Evolutionary conservation across 169 alveolate species (phyloP).

Genomic region (Cryptosporidium parvum): DNA sequence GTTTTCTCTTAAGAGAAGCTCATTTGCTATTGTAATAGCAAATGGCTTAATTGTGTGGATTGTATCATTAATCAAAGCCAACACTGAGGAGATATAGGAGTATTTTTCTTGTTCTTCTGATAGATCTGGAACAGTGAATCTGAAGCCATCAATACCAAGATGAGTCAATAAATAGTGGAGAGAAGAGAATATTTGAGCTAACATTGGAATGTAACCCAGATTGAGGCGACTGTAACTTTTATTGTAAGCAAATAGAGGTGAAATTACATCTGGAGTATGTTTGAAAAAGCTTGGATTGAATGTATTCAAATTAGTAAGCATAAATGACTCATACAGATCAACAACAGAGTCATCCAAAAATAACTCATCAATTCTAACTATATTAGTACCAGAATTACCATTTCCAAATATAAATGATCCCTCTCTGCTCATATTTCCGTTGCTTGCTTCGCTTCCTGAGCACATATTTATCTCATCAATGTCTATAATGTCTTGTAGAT

Average conservation of each 20-base stretch:
- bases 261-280: conserved; percentile 61
- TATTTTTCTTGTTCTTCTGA: conserved; percentile 55
- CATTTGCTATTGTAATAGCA: conserved; percentile 61
- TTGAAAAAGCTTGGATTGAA: conserved; percentile 59
- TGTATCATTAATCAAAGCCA: conserved; percentile 44
- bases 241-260: conserved; percentile 30
- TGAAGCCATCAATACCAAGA: conserved; percentile 61
- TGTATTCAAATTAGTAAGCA: conserved; percentile 46
- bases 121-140: conserved; percentile 41
- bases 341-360: conserved; percentile 53
- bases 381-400: not conserved
- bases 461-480: not conserved
- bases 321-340: conserved; percentile 57
- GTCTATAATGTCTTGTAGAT: conserved; percentile 7
- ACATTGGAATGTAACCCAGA: conserved; percentile 64
- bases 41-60: conserved; percentile 65
- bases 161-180: conserved; percentile 53
- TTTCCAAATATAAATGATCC: not conserved
- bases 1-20: conserved; percentile 29
- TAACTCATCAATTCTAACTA: conserved; percentile 9
- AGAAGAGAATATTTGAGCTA: conserved; percentile 40
- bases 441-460: not conserved
- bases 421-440: not conserved
- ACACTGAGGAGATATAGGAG: conserved; percentile 13
- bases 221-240: conserved; percentile 30